Conservation (phyloP, 1,284 basidiomycete genomes). For the Cryptococcus sp. region DNA sequence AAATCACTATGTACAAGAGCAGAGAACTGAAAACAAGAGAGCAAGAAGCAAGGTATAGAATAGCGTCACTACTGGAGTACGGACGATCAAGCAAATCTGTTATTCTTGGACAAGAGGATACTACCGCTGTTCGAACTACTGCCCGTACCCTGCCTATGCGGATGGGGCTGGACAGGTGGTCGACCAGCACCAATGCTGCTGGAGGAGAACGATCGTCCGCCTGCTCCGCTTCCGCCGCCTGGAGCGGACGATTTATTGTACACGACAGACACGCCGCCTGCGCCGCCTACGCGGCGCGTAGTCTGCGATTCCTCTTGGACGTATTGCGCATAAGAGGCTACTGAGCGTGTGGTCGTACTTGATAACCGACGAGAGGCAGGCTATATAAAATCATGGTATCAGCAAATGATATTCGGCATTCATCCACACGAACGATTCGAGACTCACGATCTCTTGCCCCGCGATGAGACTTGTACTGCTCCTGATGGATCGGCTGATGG, state of each 20-base stretch:
- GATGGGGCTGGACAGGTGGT: slow-evolving; percentile 13
- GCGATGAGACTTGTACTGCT: slow-evolving; percentile 5
- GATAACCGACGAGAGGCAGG: background rate
- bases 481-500: slow-evolving; percentile 9
- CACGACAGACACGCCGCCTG: slow-evolving; percentile 33
- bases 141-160: slow-evolving; percentile 14
- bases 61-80: too few species aligned
- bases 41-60: too few species aligned
- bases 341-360: background rate
- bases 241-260: slow-evolving; percentile 2
- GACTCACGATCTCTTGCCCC: slow-evolving; percentile 3
- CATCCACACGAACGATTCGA: background rate
- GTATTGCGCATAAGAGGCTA: slow-evolving; percentile 20
- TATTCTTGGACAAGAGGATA: slow-evolving; percentile 20
- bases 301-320: slow-evolving; percentile 34
- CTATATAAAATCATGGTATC: background rate
- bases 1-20: too few species aligned
- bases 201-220: background rate
- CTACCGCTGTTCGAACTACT: slow-evolving; percentile 16
- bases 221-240: background rate
- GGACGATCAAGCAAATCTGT: slow-evolving; percentile 16
- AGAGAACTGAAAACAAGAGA: too few species aligned
- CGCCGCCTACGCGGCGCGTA: slow-evolving; percentile 24
- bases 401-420: background rate
- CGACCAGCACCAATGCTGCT: background rate